Base-by-base conservation (phyloP, 2,329 filamentous ascomycete genomes). In the Thielaviopsis cerberus region DNA sequence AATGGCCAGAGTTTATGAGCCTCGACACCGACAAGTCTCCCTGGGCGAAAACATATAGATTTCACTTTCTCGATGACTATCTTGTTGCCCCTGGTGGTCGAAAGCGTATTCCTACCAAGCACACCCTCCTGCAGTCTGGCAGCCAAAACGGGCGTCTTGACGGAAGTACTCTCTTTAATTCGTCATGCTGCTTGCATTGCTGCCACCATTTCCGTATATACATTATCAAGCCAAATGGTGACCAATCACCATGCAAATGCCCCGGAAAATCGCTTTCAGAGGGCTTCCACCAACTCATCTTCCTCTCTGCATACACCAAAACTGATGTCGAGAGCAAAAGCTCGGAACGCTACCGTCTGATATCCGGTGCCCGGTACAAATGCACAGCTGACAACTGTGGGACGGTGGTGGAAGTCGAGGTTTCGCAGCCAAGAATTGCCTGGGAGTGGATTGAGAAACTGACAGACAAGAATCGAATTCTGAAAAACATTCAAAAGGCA, bases 361-460 rank as follows among this genome's bases (percentile, higher is more conserved):
- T 61, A 8, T 56, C 57, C 4, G 60, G 62, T 17, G 62, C 58
- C n/a, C 57, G 55, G 17, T 63, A 58, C 51, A 30, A 54, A 10
- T 63, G 62, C 41, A 59, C 53, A 13, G 34, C 57, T 1, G 57
- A 61, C 41, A 51, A 55, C 6, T 63, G 62, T 22, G 59, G 57
- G 5, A 24, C 61, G 15, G 41, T 56, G 23, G 59, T 63, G 7
- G 57, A 61, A 26, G 53, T 81, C 20, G 74, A 78, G 57, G 69
- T 81, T 6, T 75, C 73, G 6, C 64, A 70, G 55, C 76, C 76
- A 11, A 75, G 75, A 1, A 69, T 82, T 62, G 64, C 66, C 11
- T 63, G 64, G 3, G 66, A 67, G 57, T 75, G 73, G 69, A 67
- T 77, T 1, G 62, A 68, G 13, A 66, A 73, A 17, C 66, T 82